A percentile compares a stretch with the other conserved stretches of the same genome.
Conservation (phyloP, 1,139 yeast species). For the Pichia sp. region DNA sequence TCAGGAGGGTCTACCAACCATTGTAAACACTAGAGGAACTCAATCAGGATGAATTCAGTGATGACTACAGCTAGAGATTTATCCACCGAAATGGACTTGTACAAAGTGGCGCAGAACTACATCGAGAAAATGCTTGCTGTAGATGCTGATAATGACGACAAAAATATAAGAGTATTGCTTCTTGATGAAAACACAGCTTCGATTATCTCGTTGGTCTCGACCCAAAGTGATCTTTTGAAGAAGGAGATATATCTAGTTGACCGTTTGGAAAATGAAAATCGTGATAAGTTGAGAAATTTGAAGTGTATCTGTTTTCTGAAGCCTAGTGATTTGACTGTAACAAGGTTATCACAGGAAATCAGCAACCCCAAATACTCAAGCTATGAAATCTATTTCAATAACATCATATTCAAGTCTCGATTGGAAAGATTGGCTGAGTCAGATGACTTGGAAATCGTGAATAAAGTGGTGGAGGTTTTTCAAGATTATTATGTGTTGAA, state of each 20-base stretch:
- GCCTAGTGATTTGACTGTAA: conserved; percentile 48
- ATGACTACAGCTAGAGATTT: background rate
- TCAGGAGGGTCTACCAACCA: background rate
- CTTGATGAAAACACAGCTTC: conserved; percentile 79
- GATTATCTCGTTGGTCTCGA: conserved; percentile 77
- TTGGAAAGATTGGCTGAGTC: conserved; percentile 85
- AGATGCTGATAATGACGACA: conserved; percentile 15
- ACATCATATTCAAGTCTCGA: conserved; percentile 66
- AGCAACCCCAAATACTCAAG: conserved; percentile 71
- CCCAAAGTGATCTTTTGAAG: conserved; percentile 79
- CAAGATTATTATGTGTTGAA: conserved; percentile 78
- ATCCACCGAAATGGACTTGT: conserved; percentile 44
- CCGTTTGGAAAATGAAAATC: conserved; percentile 53
- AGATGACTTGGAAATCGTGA: conserved; percentile 79
- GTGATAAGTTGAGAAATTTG: conserved; percentile 78
- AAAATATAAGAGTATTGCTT: conserved; percentile 57
- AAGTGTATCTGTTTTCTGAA: conserved; percentile 76
- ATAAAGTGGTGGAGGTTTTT: conserved; percentile 73
- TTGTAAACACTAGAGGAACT: background rate
- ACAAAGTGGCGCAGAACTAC: conserved; percentile 48
- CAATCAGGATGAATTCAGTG: background rate
- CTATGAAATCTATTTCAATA: conserved; percentile 75
- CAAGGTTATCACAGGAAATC: conserved; percentile 59
- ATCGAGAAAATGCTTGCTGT: conserved; percentile 42
- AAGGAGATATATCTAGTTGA: conserved; percentile 82